phyloP scores from a whole-genome alignment of 1,284 basidiomycete genomes.

The Coniophora puteana region DNA sequence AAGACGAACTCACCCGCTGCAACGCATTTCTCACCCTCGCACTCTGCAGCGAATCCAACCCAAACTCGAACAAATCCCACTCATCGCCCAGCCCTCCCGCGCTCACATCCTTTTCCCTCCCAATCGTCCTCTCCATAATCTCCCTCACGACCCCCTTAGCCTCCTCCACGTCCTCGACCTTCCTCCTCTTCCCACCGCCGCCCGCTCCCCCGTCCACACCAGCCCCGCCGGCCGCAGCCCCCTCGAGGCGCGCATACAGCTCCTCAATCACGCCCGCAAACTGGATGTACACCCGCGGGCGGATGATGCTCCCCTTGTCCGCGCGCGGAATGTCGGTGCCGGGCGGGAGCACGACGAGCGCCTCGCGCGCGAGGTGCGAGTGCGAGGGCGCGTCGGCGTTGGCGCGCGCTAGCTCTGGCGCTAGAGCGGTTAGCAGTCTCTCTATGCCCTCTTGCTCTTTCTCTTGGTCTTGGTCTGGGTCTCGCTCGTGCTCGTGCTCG shows the following conservation, averaged over 20 bases:
- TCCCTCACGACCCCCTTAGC: constrained; percentile 14
- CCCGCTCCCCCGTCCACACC: too few species aligned
- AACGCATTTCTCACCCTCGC: constrained; percentile 50
- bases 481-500: too few species aligned
- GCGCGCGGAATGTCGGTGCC: constrained; percentile 39
- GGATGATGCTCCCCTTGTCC: constrained; percentile 42
- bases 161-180: constrained; percentile 9
- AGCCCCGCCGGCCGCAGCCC: too few species aligned
- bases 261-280: constrained; percentile 45
- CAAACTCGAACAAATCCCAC: constrained; percentile 38
- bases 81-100: constrained; percentile 29
- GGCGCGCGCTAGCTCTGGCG: constrained; percentile 46
- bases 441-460: constrained; percentile 34
- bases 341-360: constrained; percentile 44
- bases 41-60: constrained; percentile 56
- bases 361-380: constrained; percentile 47
- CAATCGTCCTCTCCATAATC: constrained; percentile 16
- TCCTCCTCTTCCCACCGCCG: constrained; percentile 30
- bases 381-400: constrained; percentile 51
- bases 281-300: constrained; percentile 43
- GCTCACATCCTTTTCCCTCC: constrained; percentile 10
- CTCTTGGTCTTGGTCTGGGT: too few species aligned
- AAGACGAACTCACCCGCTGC: constrained; percentile 29
- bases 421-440: constrained; percentile 36
- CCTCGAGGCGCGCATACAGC: constrained; percentile 45